phyloP scores from a whole-genome alignment of 75 land plant genomes.

The Cryptomeria japonica region DNA sequence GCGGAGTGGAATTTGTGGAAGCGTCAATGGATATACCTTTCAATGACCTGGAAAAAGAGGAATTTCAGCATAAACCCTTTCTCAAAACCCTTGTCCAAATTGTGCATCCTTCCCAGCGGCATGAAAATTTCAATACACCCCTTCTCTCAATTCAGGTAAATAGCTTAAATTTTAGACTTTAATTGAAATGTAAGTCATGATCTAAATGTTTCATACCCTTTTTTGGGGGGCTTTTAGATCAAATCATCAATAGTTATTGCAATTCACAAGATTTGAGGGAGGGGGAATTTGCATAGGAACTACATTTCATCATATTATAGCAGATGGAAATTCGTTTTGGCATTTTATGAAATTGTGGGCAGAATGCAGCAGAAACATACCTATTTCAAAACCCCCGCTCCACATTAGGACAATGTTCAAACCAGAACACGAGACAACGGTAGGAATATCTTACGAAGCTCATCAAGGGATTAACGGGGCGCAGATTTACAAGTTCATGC shows the following conservation, averaged over 20 bases:
- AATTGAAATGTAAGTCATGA: background rate
- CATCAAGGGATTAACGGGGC: background rate
- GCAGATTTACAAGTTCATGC: background rate
- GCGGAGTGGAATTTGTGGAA: background rate
- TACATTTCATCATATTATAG: background rate
- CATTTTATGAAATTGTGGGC: background rate
- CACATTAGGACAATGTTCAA: slow-evolving; percentile 8
- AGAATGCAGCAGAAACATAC: background rate
- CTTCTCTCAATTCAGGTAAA: slow-evolving; percentile 15
- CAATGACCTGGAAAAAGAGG: background rate
- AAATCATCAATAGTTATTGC: background rate
- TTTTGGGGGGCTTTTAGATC: too few species aligned
- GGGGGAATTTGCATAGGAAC: slow-evolving; percentile 4
- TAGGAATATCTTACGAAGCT: background rate
- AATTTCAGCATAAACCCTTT: background rate
- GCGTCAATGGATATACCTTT: slow-evolving; percentile 12
- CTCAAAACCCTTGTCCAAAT: background rate
- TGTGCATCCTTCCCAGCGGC: background rate
- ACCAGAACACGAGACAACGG: background rate
- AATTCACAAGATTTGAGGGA: background rate
- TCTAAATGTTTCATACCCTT: too few species aligned
- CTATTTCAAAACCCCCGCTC: background rate
- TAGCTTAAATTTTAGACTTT: background rate
- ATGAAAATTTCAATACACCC: background rate
- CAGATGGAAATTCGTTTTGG: background rate